A percentile compares a stretch with the other conserved stretches of the same genome.
phyloP scores from a whole-genome alignment of 495 filamentous ascomycete genomes.

The Saxispiralis lemnorum region DNA sequence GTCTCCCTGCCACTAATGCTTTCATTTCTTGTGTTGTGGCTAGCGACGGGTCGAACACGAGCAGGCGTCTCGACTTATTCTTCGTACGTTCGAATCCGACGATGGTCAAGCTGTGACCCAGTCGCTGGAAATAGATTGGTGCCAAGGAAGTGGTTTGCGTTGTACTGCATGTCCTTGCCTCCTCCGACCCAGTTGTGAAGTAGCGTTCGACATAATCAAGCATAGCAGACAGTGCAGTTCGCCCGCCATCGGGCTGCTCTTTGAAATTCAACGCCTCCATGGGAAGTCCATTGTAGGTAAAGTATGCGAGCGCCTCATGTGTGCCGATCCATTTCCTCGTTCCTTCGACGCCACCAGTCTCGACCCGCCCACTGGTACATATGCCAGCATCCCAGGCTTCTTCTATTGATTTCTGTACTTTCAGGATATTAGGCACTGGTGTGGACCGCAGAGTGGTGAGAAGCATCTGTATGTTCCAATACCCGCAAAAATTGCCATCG shows the following conservation, averaged over 20 bases:
- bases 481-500: conserved; percentile 93
- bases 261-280: conserved; percentile 6
- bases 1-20: conserved; percentile 11
- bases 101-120: conserved; percentile 83
- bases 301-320: conserved; percentile 56
- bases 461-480: conserved; percentile 92
- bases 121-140: conserved; percentile 83
- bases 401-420: conserved; percentile 81
- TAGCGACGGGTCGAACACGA: conserved; percentile 85
- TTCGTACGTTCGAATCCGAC: conserved; percentile 59
- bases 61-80: conserved; percentile 48
- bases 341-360: conserved; percentile 74
- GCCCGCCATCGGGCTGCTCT: conserved; percentile 5
- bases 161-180: neutral
- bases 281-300: conserved; percentile 47
- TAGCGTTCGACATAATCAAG: conserved; percentile 55
- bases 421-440: conserved; percentile 50
- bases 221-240: conserved; percentile 36
- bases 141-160: conserved; percentile 45
- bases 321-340: conserved; percentile 95
- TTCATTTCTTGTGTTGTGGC: conserved; percentile 47
- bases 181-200: conserved; percentile 36
- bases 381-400: conserved; percentile 76
- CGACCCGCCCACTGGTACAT: conserved; percentile 49
- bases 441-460: conserved; percentile 51